Evolutionary conservation across 371 early-diverging fungal species (phyloP).

Genomic region (Circinella umbellata): DNA sequence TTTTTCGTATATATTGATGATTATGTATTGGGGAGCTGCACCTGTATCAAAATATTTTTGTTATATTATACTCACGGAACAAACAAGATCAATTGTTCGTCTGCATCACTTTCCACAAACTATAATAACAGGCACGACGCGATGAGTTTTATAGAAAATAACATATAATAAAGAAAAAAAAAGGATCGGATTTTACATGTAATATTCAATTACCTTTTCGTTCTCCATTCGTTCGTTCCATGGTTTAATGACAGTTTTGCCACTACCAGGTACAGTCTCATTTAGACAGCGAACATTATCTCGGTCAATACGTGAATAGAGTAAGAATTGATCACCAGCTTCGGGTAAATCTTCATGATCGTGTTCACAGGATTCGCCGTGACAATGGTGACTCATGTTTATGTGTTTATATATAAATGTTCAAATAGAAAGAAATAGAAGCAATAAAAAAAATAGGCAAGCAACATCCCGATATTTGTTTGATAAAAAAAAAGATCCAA

Average conservation of each 20-base stretch:
- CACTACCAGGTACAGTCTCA: conserved; percentile 71
- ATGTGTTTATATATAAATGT: background rate
- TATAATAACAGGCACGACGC: conserved; percentile 19
- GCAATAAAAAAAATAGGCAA: too few species aligned
- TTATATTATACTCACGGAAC: conserved; percentile 72
- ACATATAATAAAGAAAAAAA: too few species aligned
- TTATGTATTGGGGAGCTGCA: too few species aligned
- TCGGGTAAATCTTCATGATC: conserved; percentile 74
- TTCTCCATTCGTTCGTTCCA: conserved; percentile 83
- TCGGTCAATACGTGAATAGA: conserved; percentile 82
- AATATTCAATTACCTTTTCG: conserved; percentile 45
- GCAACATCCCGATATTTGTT: too few species aligned
- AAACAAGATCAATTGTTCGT: conserved; percentile 87
- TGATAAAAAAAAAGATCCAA: too few species aligned
- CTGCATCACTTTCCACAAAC: conserved; percentile 86
- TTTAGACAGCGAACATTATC: conserved; percentile 86
- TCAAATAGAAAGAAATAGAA: background rate
- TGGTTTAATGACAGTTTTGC: conserved; percentile 81
- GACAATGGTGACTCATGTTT: conserved; percentile 43
- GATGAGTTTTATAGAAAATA: too few species aligned
- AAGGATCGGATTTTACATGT: too few species aligned
- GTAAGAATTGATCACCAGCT: conserved; percentile 74
- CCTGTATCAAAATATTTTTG: background rate
- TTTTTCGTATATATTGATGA: background rate
- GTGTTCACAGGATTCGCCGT: conserved; percentile 75